Evolutionary conservation across 1,139 yeast genomes (phyloP), one percentile per base, ranked within the genome.

Genomic region (Diutina scorzettiae): DNA sequence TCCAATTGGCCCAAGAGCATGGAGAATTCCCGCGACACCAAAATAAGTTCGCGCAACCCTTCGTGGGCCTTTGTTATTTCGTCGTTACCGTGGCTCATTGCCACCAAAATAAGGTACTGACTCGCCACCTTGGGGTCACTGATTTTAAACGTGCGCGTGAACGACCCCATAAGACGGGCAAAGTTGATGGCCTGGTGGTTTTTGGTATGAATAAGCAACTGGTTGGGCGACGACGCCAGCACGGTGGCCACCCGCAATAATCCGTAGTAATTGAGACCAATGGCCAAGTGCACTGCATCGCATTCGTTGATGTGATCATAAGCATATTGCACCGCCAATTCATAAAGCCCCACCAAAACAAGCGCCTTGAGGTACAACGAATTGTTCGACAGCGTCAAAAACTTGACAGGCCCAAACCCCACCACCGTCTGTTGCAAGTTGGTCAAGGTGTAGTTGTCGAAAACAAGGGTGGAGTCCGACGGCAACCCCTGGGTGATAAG

Each of bases 51-150:
- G 49, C 89, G 73, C 42, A 91, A 66, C 0, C 95, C 82, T 52
- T 82, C 91, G 52, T 82, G 91, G 49, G 87, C 79, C 41, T 81
- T 64, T 41, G 69, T 64, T 3, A 73, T 62, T 50, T 77, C 81
- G 41, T 66, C 64, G 31, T 62, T 55, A 28, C 67, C 68, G 37
- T 62, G 55, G 1, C 69, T 57, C 53, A 87, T 57, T 31, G 86
- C 81, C 33, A 89, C 78, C 49, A 85, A 65, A 24, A 84, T 71
- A 43, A 91, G 63, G 56, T 91, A 91, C 56, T 91, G 96, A 29
- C 86, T 83, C 0, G 96, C 97, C 45, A 83, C 85, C 53, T 80
- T 75, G 19, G 97, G 95, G 62, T 89, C 95, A 40, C 91, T 76
- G 43, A 77, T 74, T 53, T 87, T 81, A 66, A 91, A 89, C 12